A percentile compares a stretch with the other conserved stretches of the same genome.
phyloP scores from a whole-genome alignment of 352 stramenopile species.

The Phytophthora palmivora region DNA sequence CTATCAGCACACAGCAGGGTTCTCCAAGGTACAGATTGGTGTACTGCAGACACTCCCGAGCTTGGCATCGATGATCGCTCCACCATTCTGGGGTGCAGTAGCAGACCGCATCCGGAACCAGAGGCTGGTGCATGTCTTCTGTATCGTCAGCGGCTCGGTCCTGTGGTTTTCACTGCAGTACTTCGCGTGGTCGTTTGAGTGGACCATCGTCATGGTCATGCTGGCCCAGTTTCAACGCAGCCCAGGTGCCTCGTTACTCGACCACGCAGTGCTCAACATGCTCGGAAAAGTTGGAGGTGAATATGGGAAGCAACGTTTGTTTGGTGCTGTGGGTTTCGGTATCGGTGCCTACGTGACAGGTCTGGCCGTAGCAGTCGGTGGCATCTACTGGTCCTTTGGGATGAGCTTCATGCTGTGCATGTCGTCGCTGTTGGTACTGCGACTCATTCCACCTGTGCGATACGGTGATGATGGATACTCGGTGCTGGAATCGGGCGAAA shows the following conservation, averaged over 20 bases:
- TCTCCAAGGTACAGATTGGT: constrained; percentile 79
- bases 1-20: constrained; percentile 60
- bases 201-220: constrained; percentile 50
- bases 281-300: constrained; percentile 65
- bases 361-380: constrained; percentile 48
- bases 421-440: constrained; percentile 60
- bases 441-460: constrained; percentile 48
- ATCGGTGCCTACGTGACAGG: constrained; percentile 65
- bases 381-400: constrained; percentile 71
- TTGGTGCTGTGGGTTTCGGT: constrained; percentile 70
- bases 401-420: constrained; percentile 54
- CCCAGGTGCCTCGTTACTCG: constrained; percentile 51
- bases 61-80: constrained; percentile 60
- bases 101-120: constrained; percentile 64
- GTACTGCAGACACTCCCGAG: constrained; percentile 64
- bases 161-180: constrained; percentile 61
- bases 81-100: constrained; percentile 73
- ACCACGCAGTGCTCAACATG: constrained; percentile 71
- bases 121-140: constrained; percentile 59
- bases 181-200: constrained; percentile 44
- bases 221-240: constrained; percentile 56
- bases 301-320: constrained; percentile 81
- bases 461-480: constrained; percentile 15
- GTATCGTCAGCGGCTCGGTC: constrained; percentile 53
- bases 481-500: constrained; percentile 33